Conservation (phyloP, 352 stramenopile genomes). For the Phytophthora fragariae region DNA sequence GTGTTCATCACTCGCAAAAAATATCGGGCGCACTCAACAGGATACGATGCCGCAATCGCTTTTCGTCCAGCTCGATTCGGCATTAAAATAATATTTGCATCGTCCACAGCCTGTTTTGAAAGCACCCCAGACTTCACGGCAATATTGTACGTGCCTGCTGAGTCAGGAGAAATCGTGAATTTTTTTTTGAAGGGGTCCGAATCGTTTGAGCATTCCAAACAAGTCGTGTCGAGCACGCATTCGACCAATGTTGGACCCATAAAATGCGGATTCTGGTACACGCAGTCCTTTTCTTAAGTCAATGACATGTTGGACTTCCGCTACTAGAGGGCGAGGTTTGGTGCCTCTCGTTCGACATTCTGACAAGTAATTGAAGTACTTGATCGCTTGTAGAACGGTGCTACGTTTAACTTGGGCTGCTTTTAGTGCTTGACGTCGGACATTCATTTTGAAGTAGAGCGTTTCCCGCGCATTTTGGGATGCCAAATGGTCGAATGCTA, state of each 20-base stretch:
- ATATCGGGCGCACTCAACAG: no score
- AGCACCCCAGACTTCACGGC: no score
- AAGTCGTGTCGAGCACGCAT: slow-evolving; percentile 21
- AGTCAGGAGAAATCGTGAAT: slow-evolving; percentile 41
- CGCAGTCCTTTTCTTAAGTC: slow-evolving; percentile 27
- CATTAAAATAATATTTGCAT: no score
- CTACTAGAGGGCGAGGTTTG: no score
- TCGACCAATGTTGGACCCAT: slow-evolving; percentile 29
- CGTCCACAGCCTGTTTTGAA: no score
- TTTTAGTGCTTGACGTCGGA: slow-evolving; percentile 15
- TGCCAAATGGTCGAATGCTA: slow-evolving; percentile 32
- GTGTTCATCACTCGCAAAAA: no score
- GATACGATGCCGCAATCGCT: no score
- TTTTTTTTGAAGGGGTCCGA: slow-evolving; percentile 36
- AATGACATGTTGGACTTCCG: slow-evolving; percentile 15
- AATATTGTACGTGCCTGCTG: slow-evolving; percentile 4
- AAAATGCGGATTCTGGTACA: slow-evolving; percentile 21
- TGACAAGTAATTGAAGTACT: slow-evolving; percentile 23
- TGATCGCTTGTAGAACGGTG: slow-evolving; percentile 6
- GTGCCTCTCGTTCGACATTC: background rate
- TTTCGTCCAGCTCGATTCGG: no score
- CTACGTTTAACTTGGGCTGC: background rate
- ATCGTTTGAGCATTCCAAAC: slow-evolving; percentile 34
- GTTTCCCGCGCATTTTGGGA: slow-evolving; percentile 14
- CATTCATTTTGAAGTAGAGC: slow-evolving; percentile 34